These are phyloP conservation scores for Clitopilus hobsonii DNA, from an alignment of 768 basidiomycete genomes.

Conservation along the genomic window DNA sequence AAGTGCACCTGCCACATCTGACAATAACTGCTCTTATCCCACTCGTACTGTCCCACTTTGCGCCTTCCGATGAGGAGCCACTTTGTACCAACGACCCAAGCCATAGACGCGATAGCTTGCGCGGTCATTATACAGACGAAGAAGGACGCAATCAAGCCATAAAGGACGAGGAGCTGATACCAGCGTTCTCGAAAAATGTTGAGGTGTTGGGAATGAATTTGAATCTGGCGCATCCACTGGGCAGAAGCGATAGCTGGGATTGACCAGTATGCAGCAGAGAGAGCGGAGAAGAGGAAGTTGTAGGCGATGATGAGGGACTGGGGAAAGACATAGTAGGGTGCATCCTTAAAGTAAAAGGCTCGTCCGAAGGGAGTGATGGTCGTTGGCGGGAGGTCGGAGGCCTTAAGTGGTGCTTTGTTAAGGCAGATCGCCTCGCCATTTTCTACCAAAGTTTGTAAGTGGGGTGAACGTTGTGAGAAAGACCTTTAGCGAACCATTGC, in stretches of 20 bases:
- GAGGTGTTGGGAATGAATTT: slow-evolving; percentile 23
- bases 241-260: slow-evolving; percentile 32
- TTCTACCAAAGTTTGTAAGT: no score
- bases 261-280: slow-evolving; percentile 38
- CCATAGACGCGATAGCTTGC: slow-evolving; percentile 31
- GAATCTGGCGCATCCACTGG: slow-evolving; percentile 27
- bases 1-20: slow-evolving; percentile 48
- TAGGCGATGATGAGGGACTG: slow-evolving; percentile 29
- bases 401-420: slow-evolving; percentile 19
- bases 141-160: slow-evolving; percentile 30
- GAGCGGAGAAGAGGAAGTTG: slow-evolving; percentile 30
- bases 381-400: slow-evolving; percentile 14
- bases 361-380: slow-evolving; percentile 37
- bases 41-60: slow-evolving; percentile 32
- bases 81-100: slow-evolving; percentile 38
- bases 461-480: neutral
- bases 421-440: slow-evolving; percentile 36
- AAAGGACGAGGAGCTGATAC: slow-evolving; percentile 35
- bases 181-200: slow-evolving; percentile 30
- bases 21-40: slow-evolving; percentile 45
- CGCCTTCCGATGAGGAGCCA: slow-evolving; percentile 39
- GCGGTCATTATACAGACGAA: slow-evolving; percentile 33
- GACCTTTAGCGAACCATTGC: slow-evolving; percentile 27
- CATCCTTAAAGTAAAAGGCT: slow-evolving; percentile 36
- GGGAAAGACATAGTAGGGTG: slow-evolving; percentile 36